phyloP scores from a whole-genome alignment of 23 red algal species.

The Porphyridium purpureum region DNA sequence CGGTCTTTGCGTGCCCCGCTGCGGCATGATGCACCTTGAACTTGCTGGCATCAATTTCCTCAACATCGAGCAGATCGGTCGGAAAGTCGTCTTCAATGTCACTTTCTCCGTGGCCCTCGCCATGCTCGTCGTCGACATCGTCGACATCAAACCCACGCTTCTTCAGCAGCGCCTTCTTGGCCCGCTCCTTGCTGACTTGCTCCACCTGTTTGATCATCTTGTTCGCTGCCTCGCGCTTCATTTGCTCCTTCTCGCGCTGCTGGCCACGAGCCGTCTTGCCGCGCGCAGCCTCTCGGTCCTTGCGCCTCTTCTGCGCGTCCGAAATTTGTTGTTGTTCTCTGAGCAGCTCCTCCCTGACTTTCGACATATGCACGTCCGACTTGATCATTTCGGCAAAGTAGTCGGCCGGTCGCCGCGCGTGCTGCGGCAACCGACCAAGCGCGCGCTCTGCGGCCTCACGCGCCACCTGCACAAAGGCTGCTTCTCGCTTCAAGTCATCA shows the following conservation, averaged over 20 bases:
- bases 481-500: constrained; percentile 57
- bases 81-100: constrained; percentile 51
- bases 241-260: constrained; percentile 54
- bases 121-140: not conserved
- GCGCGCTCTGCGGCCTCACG: constrained; percentile 16
- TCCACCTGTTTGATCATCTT: constrained; percentile 26
- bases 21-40: too few species aligned
- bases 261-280: constrained; percentile 20
- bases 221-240: constrained; percentile 31
- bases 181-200: constrained; percentile 22
- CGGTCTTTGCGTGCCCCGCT: too few species aligned
- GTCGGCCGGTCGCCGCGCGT: constrained; percentile 50
- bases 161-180: constrained; percentile 2
- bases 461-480: constrained; percentile 31
- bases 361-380: constrained; percentile 68
- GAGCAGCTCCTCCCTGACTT: constrained; percentile 36
- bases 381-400: constrained; percentile 99
- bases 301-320: constrained; percentile 23
- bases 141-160: not conserved
- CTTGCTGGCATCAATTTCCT: too few species aligned
- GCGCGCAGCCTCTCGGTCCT: constrained; percentile 43
- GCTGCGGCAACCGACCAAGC: constrained; percentile 9
- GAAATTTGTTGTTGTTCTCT: constrained; percentile 45
- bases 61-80: constrained; percentile 36
- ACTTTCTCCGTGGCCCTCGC: constrained; percentile 1